Evolutionary conservation across 208 protist species (phyloP).

Genomic region (Acanthamoeba culbertsoni): DNA sequence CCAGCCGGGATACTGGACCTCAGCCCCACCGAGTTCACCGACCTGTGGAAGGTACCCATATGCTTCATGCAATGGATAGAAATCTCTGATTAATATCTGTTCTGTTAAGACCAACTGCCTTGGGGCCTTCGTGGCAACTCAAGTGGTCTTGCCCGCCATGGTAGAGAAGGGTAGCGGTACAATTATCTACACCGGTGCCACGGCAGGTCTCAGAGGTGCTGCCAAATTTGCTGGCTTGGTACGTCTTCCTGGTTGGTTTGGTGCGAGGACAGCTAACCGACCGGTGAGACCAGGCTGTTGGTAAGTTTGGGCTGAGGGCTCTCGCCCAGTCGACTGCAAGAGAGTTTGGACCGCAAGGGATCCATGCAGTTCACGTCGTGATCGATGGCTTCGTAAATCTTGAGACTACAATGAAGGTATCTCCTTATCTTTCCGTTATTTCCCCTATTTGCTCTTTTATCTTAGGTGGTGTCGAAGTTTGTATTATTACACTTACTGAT

Average conservation of each 20-base stretch:
- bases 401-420: conserved; percentile 32
- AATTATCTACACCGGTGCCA: conserved; percentile 78
- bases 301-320: conserved; percentile 70
- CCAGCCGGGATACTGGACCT: neutral
- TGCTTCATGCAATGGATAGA: neutral
- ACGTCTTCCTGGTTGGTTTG: neutral
- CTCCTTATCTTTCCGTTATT: neutral
- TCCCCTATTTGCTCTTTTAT: neutral
- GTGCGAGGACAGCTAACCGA: too few species aligned
- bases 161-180: conserved; percentile 54
- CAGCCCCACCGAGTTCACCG: neutral
- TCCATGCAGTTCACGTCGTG: conserved; percentile 76
- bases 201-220: conserved; percentile 67
- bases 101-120: conserved; percentile 39
- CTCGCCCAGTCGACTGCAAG: conserved; percentile 74
- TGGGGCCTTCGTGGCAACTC: conserved; percentile 46
- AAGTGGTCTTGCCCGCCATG: conserved; percentile 66
- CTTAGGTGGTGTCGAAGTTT: neutral
- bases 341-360: conserved; percentile 74
- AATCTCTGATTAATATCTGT: neutral
- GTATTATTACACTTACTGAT: too few species aligned
- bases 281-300: neutral
- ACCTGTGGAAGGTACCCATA: neutral
- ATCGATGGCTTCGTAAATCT: conserved; percentile 75
- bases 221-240: conserved; percentile 66